Evolutionary conservation across 1,284 basidiomycete genomes (phyloP).

Genomic region (Cutaneotrichosporon dermatis): DNA sequence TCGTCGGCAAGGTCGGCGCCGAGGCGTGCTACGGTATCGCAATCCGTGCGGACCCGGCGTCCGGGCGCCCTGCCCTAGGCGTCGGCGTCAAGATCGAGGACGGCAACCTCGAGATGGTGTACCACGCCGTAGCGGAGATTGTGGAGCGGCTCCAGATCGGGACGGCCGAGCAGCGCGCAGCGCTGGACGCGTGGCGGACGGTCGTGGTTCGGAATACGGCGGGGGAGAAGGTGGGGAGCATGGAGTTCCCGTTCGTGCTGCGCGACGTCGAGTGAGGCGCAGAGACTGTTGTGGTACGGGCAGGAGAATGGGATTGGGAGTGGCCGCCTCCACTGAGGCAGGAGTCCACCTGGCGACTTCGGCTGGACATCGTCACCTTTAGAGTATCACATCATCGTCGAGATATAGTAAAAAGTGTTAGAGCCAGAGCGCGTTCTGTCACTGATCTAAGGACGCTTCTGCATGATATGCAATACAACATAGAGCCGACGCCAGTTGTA

Average conservation of each 20-base stretch:
- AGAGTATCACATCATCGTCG: too few species aligned
- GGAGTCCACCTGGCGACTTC: too few species aligned
- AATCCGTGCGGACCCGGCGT: background rate
- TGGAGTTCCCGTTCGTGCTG: background rate
- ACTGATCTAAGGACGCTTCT: too few species aligned
- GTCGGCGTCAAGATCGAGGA: conserved; percentile 10
- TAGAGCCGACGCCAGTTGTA: too few species aligned
- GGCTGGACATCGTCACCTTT: too few species aligned
- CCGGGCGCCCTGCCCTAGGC: background rate
- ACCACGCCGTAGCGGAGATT: conserved; percentile 3
- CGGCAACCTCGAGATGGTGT: conserved; percentile 2
- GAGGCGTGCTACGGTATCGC: conserved; percentile 7
- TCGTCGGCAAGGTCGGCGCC: conserved; percentile 7
- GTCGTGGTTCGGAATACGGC: conserved; percentile 1
- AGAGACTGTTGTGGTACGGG: too few species aligned
- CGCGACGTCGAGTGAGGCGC: background rate
- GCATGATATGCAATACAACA: too few species aligned
- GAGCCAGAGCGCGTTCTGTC: too few species aligned
- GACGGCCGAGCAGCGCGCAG: background rate
- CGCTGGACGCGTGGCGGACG: background rate
- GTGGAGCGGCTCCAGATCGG: conserved; percentile 4
- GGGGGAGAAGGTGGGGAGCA: background rate
- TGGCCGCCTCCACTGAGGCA: too few species aligned
- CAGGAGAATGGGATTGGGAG: too few species aligned
- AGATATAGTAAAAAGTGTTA: too few species aligned